phyloP scores from a whole-genome alignment of 1,284 basidiomycete genomes.

The Cutaneotrichosporon sp. region DNA sequence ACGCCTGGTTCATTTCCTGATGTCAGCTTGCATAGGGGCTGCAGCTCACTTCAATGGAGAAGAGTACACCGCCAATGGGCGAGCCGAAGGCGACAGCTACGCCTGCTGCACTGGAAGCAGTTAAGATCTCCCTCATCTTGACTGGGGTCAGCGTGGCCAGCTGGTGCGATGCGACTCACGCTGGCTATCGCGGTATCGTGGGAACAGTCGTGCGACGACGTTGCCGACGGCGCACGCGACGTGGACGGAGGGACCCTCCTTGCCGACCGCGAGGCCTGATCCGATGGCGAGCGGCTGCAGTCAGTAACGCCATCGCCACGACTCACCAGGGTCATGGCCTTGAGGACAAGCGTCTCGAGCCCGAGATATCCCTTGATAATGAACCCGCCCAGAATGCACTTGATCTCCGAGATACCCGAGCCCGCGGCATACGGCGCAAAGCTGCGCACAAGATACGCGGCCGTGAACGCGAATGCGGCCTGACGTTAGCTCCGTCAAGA shows the following conservation, averaged over 20 bases:
- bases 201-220: slow-evolving; percentile 79
- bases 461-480: slow-evolving; percentile 76
- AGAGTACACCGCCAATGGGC: slow-evolving; percentile 95
- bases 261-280: slow-evolving; percentile 94
- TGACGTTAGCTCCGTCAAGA: slow-evolving; percentile 44
- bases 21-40: not conserved
- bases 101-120: slow-evolving; percentile 93
- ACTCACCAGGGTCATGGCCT: slow-evolving; percentile 83
- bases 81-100: slow-evolving; percentile 98
- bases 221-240: slow-evolving; percentile 93
- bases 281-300: slow-evolving; percentile 91
- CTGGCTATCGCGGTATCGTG: slow-evolving; percentile 81
- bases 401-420: slow-evolving; percentile 98
- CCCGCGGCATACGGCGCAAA: slow-evolving; percentile 96
- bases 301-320: slow-evolving; percentile 18
- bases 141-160: slow-evolving; percentile 58
- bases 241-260: slow-evolving; percentile 98
- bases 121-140: slow-evolving; percentile 93
- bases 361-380: slow-evolving; percentile 94
- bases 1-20: slow-evolving; percentile 96
- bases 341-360: slow-evolving; percentile 84
- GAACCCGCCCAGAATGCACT: slow-evolving; percentile 96
- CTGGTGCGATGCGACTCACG: slow-evolving; percentile 58
- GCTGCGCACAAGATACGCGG: slow-evolving; percentile 82
- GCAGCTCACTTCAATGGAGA: slow-evolving; percentile 62